Percentiles rank a stretch among this genome's conserved stretches.
Conservation (phyloP, 2,329 filamentous ascomycete species). For the Curvularia hawaiiensis region DNA sequence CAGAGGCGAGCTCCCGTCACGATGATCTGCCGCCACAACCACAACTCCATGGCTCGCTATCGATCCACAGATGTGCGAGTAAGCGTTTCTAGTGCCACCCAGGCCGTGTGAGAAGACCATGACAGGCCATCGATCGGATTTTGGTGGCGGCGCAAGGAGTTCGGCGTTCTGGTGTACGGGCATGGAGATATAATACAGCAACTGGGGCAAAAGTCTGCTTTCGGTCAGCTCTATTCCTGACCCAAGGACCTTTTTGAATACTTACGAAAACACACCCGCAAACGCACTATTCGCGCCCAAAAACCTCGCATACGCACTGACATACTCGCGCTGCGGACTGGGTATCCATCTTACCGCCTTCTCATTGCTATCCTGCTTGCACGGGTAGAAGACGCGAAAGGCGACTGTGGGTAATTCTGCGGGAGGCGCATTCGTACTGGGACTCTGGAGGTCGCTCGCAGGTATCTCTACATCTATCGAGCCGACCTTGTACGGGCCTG, state of each 20-base stretch:
- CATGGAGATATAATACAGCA: slow-evolving; percentile 75
- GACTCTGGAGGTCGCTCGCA: slow-evolving; percentile 55
- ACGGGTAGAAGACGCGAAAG: slow-evolving; percentile 82
- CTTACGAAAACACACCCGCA: slow-evolving; percentile 48
- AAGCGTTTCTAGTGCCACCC: slow-evolving; percentile 79
- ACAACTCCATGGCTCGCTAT: slow-evolving; percentile 81
- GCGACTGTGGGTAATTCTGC: slow-evolving; percentile 70
- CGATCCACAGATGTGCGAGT: slow-evolving; percentile 81
- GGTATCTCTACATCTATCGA: slow-evolving; percentile 83
- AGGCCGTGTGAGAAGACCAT: slow-evolving; percentile 87
- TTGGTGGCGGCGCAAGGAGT: slow-evolving; percentile 57
- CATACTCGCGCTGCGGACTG: slow-evolving; percentile 73
- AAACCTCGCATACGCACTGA: slow-evolving; percentile 78
- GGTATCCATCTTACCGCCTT: slow-evolving; percentile 77
- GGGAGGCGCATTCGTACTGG: slow-evolving; percentile 59
- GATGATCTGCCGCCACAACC: slow-evolving; percentile 80
- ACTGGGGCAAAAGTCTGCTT: slow-evolving; percentile 67
- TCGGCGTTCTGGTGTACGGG: slow-evolving; percentile 74
- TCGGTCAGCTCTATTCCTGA: not conserved
- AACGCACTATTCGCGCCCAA: slow-evolving; percentile 66
- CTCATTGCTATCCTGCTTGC: slow-evolving; percentile 46
- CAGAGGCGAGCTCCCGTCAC: slow-evolving; percentile 80
- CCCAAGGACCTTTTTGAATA: not conserved
- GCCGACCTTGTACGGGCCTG: slow-evolving; percentile 78
- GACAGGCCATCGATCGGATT: slow-evolving; percentile 71